Conservation (phyloP, 2,329 filamentous ascomycete genomes). For the Annulohypoxylon truncatum region DNA sequence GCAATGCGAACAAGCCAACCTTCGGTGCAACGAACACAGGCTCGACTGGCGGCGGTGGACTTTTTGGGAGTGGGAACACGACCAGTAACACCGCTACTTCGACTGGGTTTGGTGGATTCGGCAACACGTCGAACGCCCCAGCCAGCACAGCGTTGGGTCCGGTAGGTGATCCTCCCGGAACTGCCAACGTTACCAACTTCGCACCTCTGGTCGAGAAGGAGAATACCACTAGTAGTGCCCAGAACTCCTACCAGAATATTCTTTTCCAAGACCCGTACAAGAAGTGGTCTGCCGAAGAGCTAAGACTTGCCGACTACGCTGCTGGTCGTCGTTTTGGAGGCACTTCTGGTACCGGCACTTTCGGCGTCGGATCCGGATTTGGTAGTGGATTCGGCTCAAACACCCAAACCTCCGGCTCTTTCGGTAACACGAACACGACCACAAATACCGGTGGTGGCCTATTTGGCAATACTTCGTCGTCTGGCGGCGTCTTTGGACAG, state of each 20-base stretch:
- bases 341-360: slow-evolving; percentile 83
- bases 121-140: slow-evolving; percentile 57
- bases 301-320: slow-evolving; percentile 86
- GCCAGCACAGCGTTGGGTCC: slow-evolving; percentile 61
- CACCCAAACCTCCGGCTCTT: slow-evolving; percentile 48
- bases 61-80: slow-evolving; percentile 60
- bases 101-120: slow-evolving; percentile 52
- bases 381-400: slow-evolving; percentile 61
- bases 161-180: slow-evolving; percentile 73
- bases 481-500: slow-evolving; percentile 46
- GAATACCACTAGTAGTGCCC: slow-evolving; percentile 58
- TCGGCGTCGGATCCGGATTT: slow-evolving; percentile 73
- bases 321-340: slow-evolving; percentile 88
- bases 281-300: slow-evolving; percentile 90
- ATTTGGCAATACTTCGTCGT: slow-evolving; percentile 52
- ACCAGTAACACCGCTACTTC: slow-evolving; percentile 38
- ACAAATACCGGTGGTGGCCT: slow-evolving; percentile 52
- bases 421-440: slow-evolving; percentile 46
- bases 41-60: slow-evolving; percentile 55
- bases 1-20: slow-evolving; percentile 55
- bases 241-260: slow-evolving; percentile 81
- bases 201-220: slow-evolving; percentile 80
- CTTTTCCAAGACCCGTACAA: slow-evolving; percentile 83
- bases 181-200: slow-evolving; percentile 74
- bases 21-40: slow-evolving; percentile 62